These are phyloP conservation scores for Aspergillus bombycis DNA, from an alignment of 2,329 filamentous ascomycete species.

Conservation along the genomic window DNA sequence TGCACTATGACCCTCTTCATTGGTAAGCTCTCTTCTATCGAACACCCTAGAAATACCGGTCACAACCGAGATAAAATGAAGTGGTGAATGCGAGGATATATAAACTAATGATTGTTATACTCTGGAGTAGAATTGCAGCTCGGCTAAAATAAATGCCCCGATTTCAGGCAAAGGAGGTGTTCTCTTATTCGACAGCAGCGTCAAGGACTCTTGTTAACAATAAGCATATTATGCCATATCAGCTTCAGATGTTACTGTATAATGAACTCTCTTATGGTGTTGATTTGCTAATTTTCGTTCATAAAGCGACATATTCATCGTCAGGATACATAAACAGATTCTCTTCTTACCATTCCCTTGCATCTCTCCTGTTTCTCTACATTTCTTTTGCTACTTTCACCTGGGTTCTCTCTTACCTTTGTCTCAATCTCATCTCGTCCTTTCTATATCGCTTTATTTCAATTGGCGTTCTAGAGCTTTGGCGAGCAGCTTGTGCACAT, in stretches of 20 bases:
- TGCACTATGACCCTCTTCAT: neutral
- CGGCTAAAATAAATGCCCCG: no score
- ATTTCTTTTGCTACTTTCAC: neutral
- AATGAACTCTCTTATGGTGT: neutral
- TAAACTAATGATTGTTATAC: neutral
- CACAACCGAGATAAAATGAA: neutral
- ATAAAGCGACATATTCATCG: neutral
- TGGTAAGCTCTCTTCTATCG: neutral
- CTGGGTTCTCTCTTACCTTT: neutral
- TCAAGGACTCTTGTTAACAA: no score
- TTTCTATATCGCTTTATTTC: slow-evolving; percentile 12
- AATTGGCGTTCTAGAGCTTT: slow-evolving; percentile 23
- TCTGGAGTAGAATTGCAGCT: no score
- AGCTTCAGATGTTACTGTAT: neutral
- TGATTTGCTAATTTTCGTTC: neutral
- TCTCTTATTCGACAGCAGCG: no score
- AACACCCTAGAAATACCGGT: neutral
- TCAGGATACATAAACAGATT: neutral
- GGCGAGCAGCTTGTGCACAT: slow-evolving; percentile 45
- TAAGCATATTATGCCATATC: neutral
- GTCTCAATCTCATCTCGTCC: neutral
- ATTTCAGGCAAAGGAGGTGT: no score
- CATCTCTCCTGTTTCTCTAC: neutral
- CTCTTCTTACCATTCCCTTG: neutral
- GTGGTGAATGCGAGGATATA: neutral